phyloP scores from a whole-genome alignment of 2,329 filamentous ascomycete genomes.

The Penicillium sp. region DNA sequence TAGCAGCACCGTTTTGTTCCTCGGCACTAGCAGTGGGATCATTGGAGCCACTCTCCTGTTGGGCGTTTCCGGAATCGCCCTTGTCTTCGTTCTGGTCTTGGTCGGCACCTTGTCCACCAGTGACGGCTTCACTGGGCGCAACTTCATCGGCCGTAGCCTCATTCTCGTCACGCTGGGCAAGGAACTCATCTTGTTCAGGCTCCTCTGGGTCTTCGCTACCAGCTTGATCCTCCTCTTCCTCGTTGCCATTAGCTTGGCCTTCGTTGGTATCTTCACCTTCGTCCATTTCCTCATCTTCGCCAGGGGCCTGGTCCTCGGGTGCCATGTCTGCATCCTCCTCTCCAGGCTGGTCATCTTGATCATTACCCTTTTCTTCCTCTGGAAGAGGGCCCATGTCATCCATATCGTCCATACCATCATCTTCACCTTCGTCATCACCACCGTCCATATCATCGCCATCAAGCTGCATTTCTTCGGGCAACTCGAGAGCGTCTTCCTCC shows the following conservation, averaged over 20 bases:
- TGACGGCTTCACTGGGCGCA: conserved; percentile 43
- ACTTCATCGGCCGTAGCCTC: conserved; percentile 58
- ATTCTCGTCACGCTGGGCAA: conserved; percentile 49
- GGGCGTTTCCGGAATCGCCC: conserved; percentile 48
- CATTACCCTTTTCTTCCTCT: conserved; percentile 34
- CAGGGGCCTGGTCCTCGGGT: conserved; percentile 32
- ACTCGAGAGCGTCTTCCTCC: conserved; percentile 76
- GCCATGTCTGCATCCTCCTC: conserved; percentile 32
- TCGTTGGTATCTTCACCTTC: conserved; percentile 40
- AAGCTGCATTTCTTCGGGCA: conserved; percentile 86
- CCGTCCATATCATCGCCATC: conserved; percentile 67
- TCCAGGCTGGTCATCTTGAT: conserved; percentile 28
- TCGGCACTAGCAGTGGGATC: conserved; percentile 50
- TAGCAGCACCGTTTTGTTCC: conserved; percentile 43
- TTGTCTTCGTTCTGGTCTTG: conserved; percentile 45
- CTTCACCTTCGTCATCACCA: conserved; percentile 42
- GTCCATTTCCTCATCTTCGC: conserved; percentile 45
- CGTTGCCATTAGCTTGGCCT: conserved; percentile 47
- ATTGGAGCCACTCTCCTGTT: conserved; percentile 44
- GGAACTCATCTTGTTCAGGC: conserved; percentile 49
- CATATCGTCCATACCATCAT: conserved; percentile 50
- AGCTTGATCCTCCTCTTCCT: conserved; percentile 48
- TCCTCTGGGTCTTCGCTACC: conserved; percentile 51
- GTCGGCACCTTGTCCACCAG: conserved; percentile 39
- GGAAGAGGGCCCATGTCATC: conserved; percentile 42